A percentile compares a stretch with the other conserved stretches of the same genome.
These are phyloP conservation scores for Aplosporella prunicola DNA, from an alignment of 2,329 filamentous ascomycete genomes.

Conservation along the genomic window DNA sequence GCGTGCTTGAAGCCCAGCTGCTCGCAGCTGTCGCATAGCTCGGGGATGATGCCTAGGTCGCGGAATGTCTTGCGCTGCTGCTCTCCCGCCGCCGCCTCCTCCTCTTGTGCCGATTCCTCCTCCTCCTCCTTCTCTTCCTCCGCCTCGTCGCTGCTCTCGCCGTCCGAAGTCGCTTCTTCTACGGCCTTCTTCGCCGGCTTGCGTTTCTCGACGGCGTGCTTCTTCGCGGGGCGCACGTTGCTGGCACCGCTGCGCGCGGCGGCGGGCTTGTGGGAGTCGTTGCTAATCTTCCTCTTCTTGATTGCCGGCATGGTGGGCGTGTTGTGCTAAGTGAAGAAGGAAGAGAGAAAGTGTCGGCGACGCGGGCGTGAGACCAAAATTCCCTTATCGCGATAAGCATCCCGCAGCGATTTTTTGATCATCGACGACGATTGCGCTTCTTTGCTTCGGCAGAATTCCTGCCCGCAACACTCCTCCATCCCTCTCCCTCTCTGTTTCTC, in stretches of 20 bases:
- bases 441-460: too few relatives aligned
- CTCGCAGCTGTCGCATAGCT: slow-evolving; percentile 80
- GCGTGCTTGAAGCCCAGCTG: slow-evolving; percentile 73
- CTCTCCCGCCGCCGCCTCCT: slow-evolving; percentile 11
- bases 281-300: slow-evolving; percentile 35
- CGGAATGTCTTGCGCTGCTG: slow-evolving; percentile 52
- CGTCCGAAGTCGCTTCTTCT: slow-evolving; percentile 11
- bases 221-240: not conserved
- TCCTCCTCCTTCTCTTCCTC: slow-evolving; percentile 14
- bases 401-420: too few relatives aligned
- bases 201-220: slow-evolving; percentile 1
- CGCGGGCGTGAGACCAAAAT: too few relatives aligned
- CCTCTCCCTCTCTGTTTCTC: too few relatives aligned
- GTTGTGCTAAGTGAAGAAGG: too few relatives aligned
- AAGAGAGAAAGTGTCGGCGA: too few relatives aligned
- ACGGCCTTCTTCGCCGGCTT: slow-evolving; percentile 16
- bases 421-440: too few relatives aligned
- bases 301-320: slow-evolving; percentile 27
- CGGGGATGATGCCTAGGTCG: slow-evolving; percentile 70
- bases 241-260: slow-evolving; percentile 1
- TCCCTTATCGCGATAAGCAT: too few relatives aligned
- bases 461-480: too few relatives aligned
- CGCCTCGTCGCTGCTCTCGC: slow-evolving; percentile 17
- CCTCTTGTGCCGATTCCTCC: slow-evolving; percentile 15
- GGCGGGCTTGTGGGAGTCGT: slow-evolving; percentile 2